Evolutionary conservation across 129 eudicot genomes (phyloP).

Genomic region (Helianthus tuberosus): DNA sequence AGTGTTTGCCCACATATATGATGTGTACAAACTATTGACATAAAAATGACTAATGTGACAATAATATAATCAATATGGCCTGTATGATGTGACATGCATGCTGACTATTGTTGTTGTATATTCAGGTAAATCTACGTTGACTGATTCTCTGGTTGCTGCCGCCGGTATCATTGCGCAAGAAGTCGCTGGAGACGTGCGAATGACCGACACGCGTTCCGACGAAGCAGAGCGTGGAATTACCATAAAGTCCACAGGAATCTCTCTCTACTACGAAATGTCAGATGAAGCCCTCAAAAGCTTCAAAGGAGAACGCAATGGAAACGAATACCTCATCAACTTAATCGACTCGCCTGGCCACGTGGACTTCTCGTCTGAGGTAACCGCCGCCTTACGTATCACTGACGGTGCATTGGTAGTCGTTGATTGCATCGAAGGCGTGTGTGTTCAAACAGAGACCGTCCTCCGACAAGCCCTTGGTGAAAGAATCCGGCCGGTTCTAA

Average conservation of each 20-base stretch:
- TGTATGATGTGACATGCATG: too few relatives aligned
- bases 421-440: slow-evolving; percentile 77
- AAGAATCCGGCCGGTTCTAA: slow-evolving; percentile 69
- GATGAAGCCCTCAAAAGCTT: slow-evolving; percentile 53
- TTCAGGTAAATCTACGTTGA: slow-evolving; percentile 74
- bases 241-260: slow-evolving; percentile 77
- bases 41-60: too few relatives aligned
- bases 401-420: slow-evolving; percentile 83
- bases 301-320: slow-evolving; percentile 63
- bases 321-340: slow-evolving; percentile 72
- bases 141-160: slow-evolving; percentile 82
- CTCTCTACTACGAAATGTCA: slow-evolving; percentile 66
- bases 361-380: slow-evolving; percentile 79
- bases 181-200: slow-evolving; percentile 74
- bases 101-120: neutral
- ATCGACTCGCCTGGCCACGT: slow-evolving; percentile 81
- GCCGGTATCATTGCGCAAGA: slow-evolving; percentile 86
- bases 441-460: slow-evolving; percentile 77
- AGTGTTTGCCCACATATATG: too few relatives aligned
- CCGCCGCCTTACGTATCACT: slow-evolving; percentile 78
- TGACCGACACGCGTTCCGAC: slow-evolving; percentile 79
- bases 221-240: slow-evolving; percentile 85
- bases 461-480: slow-evolving; percentile 84
- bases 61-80: too few relatives aligned
- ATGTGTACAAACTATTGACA: too few relatives aligned